Conservation (phyloP, 768 basidiomycete genomes). For the Rickenella mellea region DNA sequence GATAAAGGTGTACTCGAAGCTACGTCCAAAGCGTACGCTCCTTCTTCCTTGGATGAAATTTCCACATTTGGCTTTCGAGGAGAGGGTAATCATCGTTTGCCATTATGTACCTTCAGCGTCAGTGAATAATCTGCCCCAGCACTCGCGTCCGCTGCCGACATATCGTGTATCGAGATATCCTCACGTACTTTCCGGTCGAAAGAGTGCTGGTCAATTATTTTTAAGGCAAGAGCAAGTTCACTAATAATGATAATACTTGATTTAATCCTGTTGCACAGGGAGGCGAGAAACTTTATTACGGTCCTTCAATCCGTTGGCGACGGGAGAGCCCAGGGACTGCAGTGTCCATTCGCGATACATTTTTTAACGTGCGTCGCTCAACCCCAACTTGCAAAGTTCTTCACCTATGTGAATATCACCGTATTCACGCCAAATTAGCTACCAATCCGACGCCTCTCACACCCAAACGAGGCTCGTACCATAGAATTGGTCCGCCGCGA, state of each 20-base stretch:
- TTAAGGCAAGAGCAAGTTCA: conserved; percentile 48
- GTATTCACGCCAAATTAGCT: conserved; percentile 34
- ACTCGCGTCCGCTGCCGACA: conserved; percentile 71
- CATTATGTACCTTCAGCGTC: conserved; percentile 3
- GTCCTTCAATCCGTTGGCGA: conserved; percentile 68
- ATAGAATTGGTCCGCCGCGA: conserved; percentile 62
- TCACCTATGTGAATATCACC: conserved; percentile 4
- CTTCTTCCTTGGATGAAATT: conserved; percentile 37
- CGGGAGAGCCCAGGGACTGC: conserved; percentile 69
- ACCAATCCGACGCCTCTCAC: conserved; percentile 70
- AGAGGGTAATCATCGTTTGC: conserved; percentile 52
- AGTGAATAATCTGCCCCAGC: conserved; percentile 33
- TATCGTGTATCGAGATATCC: conserved; percentile 74
- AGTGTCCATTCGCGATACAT: conserved; percentile 80
- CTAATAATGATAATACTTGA: not conserved
- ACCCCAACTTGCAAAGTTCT: too few species aligned
- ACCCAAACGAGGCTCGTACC: conserved; percentile 48
- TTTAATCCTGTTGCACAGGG: conserved; percentile 33
- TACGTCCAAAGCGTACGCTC: conserved; percentile 61
- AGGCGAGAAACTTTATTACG: conserved; percentile 56
- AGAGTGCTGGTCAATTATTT: conserved; percentile 67
- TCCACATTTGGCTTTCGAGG: conserved; percentile 87
- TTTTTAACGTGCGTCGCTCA: conserved; percentile 72
- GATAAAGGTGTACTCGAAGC: conserved; percentile 30
- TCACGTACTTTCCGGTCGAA: conserved; percentile 57